Base-by-base conservation (phyloP, 139 green algal genomes). In the Asterochloris sp. region DNA sequence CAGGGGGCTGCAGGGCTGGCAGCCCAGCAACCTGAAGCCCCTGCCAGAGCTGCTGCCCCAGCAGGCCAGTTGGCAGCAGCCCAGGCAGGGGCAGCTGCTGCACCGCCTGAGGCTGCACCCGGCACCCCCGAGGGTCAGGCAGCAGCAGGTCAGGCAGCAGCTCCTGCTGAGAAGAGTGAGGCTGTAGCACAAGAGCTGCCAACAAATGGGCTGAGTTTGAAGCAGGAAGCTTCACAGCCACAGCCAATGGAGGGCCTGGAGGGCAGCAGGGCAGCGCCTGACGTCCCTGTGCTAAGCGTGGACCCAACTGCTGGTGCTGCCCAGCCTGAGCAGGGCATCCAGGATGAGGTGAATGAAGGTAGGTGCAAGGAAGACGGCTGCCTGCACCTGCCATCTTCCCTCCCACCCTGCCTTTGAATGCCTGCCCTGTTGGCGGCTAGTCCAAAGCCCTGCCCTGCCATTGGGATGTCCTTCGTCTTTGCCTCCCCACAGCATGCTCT, bases 31-130 rank as follows among this genome's bases (percentile, higher is more conserved):
- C 62, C 62, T 8, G 12, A 61, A 62, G 27, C 82, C 38, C 2
- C 6, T 54, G 38, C 6, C 38, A 54, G 6, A 26, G 74, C 28
- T 74, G 69, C 54, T 23, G 26, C 62, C 62, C 21, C 67, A 76
- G 28, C 69, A 67, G 63, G 69, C 68, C 69, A 83, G 78, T 71
- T 67, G 79, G 13, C 64, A 76, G 11, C 78, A 86, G 78, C 68
- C 75, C 63, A 62, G 66, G 38, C 80, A 79, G 67, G 81, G 69
- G 68, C 69, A 81, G 62, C 82, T 21, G 23, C 12, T 68, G 68
- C 24, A 17, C n/a, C 27, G 38, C 71, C 29, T 62, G 69, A 54
- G 60, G 38, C 63, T 78, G 23, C 63, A 77, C 73, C 28, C 60
- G 67, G n/a, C 61, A 76, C 23, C 15, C n/a, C n/a, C 1, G 24